Conservation (phyloP, 768 basidiomycete genomes). For the Suillus spraguei region DNA sequence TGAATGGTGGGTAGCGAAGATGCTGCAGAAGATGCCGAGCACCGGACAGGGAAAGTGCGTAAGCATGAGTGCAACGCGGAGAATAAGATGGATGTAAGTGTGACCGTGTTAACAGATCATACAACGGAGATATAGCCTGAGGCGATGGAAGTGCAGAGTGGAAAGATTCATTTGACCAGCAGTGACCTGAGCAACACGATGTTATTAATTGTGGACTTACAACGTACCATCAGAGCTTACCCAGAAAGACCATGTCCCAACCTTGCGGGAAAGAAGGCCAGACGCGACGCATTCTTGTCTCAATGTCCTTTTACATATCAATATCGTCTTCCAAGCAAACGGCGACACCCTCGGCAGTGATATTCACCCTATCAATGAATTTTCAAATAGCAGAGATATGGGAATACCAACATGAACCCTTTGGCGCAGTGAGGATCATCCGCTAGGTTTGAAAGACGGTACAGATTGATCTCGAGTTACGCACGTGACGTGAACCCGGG, state of each 20-base stretch:
- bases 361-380: conserved; percentile 37
- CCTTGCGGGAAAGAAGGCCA: conserved; percentile 57
- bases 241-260: conserved; percentile 79
- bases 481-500: conserved; percentile 37
- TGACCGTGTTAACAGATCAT: background rate
- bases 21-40: conserved; percentile 61
- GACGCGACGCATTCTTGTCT: conserved; percentile 39
- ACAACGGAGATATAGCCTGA: conserved; percentile 15
- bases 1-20: conserved; percentile 64
- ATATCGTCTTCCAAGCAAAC: conserved; percentile 80
- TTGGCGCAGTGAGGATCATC: conserved; percentile 55
- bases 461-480: conserved; percentile 44
- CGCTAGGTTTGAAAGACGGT: conserved; percentile 36
- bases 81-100: conserved; percentile 56
- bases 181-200: conserved; percentile 54
- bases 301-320: conserved; percentile 71
- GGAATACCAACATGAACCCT: conserved; percentile 74
- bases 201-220: conserved; percentile 8
- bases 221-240: conserved; percentile 35
- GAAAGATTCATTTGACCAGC: conserved; percentile 72
- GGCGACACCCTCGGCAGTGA: conserved; percentile 36
- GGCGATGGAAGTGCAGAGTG: conserved; percentile 39
- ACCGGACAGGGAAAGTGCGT: conserved; percentile 53
- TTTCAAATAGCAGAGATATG: conserved; percentile 55
- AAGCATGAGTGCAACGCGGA: conserved; percentile 77